phyloP scores from a whole-genome alignment of 371 early-diverging fungal species.

The Lichtheimia ramosa region DNA sequence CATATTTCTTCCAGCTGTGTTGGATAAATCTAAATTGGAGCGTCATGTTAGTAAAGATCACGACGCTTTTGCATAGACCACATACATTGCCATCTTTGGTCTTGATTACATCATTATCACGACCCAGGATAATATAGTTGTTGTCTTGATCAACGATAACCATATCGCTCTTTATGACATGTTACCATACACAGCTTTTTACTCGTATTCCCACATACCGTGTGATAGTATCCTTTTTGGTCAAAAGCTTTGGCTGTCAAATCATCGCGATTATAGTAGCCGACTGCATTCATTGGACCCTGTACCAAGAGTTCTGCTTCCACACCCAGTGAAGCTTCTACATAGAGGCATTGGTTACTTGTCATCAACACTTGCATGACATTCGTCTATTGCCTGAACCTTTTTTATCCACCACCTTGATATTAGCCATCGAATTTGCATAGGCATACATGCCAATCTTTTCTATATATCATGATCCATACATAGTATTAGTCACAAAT shows the following conservation, averaged over 20 bases:
- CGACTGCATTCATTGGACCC: not conserved
- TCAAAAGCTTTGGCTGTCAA: slow-evolving; percentile 1
- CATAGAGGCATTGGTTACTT: not conserved
- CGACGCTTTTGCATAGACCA: not conserved
- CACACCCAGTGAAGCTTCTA: not conserved
- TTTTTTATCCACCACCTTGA: not conserved
- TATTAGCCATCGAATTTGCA: no score
- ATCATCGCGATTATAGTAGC: not conserved
- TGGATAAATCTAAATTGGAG: not conserved
- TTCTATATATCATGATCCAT: no score
- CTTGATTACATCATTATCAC: not conserved
- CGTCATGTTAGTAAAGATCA: not conserved
- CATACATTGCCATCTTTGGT: not conserved
- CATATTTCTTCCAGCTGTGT: not conserved
- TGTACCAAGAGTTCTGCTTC: not conserved
- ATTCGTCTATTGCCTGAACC: not conserved
- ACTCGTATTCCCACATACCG: not conserved
- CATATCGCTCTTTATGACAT: not conserved
- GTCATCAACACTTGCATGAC: no score
- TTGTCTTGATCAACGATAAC: not conserved
- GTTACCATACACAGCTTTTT: no score
- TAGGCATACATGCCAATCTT: no score
- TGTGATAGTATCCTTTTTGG: not conserved
- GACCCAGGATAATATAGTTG: not conserved
- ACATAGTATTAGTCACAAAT: no score